Evolutionary conservation across 2,329 filamentous ascomycete genomes (phyloP).

Genomic region (Proliferodiscus dingleyae): DNA sequence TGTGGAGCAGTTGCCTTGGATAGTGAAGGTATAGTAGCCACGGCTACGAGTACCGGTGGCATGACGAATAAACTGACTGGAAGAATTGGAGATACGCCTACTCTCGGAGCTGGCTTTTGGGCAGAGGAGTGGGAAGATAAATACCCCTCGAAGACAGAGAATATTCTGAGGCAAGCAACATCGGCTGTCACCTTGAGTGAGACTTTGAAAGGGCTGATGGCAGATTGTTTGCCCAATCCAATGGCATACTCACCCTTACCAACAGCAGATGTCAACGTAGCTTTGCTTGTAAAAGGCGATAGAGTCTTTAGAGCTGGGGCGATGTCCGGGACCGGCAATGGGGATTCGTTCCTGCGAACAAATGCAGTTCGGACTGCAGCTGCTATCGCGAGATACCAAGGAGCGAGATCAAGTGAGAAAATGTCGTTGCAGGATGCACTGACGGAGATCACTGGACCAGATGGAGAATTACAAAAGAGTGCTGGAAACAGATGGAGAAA

Average conservation of each 20-base stretch:
- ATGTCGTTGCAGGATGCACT: slow-evolving; percentile 53
- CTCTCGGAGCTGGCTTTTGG: slow-evolving; percentile 82
- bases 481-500: slow-evolving; percentile 68
- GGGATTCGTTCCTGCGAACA: slow-evolving; percentile 76
- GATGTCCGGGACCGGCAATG: slow-evolving; percentile 79
- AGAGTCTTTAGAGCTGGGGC: slow-evolving; percentile 38
- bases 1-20: slow-evolving; percentile 80
- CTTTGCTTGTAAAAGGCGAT: slow-evolving; percentile 29
- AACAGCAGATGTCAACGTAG: slow-evolving; percentile 21
- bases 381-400: slow-evolving; percentile 62
- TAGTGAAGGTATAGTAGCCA: slow-evolving; percentile 65
- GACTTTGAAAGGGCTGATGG: slow-evolving; percentile 45
- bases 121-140: slow-evolving; percentile 72
- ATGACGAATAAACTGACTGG: slow-evolving; percentile 86
- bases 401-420: slow-evolving; percentile 13
- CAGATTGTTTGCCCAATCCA: slow-evolving; percentile 54
- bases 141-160: slow-evolving; percentile 29
- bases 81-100: slow-evolving; percentile 80
- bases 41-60: slow-evolving; percentile 66
- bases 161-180: slow-evolving; percentile 16
- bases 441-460: slow-evolving; percentile 60
- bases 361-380: slow-evolving; percentile 67
- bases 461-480: slow-evolving; percentile 68
- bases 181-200: slow-evolving; percentile 38
- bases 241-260: slow-evolving; percentile 31